Base-by-base conservation (phyloP, 371 early-diverging fungal species). In the Mucor plumbeus region DNA sequence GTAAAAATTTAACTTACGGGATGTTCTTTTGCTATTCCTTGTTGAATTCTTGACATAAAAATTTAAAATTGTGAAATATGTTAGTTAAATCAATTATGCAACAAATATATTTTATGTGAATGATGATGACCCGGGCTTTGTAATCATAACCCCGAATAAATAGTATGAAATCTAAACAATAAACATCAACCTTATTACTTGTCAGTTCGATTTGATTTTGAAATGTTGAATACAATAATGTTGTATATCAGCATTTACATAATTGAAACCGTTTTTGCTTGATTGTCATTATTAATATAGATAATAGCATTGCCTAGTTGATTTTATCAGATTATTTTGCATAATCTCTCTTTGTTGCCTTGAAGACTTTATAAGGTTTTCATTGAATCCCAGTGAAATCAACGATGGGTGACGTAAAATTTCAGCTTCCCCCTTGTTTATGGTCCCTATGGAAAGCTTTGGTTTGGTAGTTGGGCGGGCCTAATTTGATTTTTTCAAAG, bases 21-120 rank as follows among this genome's bases (percentile, higher is more conserved):
- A 63, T 71, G 71, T 17, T 71, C 64, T 59, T 41, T 48, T 35
- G 67, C 71, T 36, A 71, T 71, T 19, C 63, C 66, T 63, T 66
- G 63, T 66, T 71, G 70, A 56, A 70, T 47, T 61, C 61, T 56
- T 15, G 58, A 58, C 65, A 65, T 65, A 26, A 50, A 21, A 26
- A 48, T 4, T 21, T 26, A 26, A 7, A 53, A 21, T 17, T 15
- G 33, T 35, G 26, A 26, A 21, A 47, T 7, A 17, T 59, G 50
- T 38, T 44, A 47, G 33, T 61, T 13, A 26, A 21, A 21, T 39
- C 7, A 38, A 55, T 40, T 8, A 61, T 35, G 40, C 38, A 38
- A 53, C 26, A 26, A 53, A 38, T 5, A 38, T 38, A 1, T 38
- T 53, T 7, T 31, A 53, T 15, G 17, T 21, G 17, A 50, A 50